Evolutionary conservation across 2,329 filamentous ascomycete genomes (phyloP).

Genomic region (Penicillium sumatraense): DNA sequence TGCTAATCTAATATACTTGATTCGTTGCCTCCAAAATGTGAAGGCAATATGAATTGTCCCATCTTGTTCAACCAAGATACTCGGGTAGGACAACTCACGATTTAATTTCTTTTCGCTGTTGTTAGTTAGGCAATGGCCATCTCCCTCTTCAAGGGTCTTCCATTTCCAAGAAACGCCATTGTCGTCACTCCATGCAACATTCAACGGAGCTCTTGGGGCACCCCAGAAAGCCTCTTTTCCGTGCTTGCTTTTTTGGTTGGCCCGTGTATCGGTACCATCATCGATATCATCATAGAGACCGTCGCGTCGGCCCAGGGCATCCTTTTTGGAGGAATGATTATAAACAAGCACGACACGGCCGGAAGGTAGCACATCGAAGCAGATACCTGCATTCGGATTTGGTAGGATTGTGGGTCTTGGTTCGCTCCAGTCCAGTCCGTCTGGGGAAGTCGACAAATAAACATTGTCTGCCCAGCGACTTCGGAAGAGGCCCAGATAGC

Average conservation of each 20-base stretch:
- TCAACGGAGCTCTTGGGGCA: conserved; percentile 37
- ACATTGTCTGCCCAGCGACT: conserved; percentile 53
- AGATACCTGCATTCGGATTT: conserved; percentile 52
- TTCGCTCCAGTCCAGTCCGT: conserved; percentile 46
- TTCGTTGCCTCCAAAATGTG: conserved; percentile 50
- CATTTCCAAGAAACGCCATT: conserved; percentile 44
- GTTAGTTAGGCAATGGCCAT: conserved; percentile 54
- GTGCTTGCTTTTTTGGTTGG: conserved; percentile 42
- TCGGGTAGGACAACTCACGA: conserved; percentile 51
- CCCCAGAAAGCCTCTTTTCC: conserved; percentile 52
- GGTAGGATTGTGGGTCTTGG: conserved; percentile 43
- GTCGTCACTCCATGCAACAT: conserved; percentile 36
- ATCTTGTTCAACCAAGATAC: conserved; percentile 38
- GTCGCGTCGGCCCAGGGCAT: conserved; percentile 40
- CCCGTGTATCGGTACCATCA: conserved; percentile 44
- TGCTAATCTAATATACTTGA: conserved; percentile 44
- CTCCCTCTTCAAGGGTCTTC: conserved; percentile 49
- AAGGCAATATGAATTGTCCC: conserved; percentile 45
- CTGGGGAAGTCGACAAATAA: conserved; percentile 46
- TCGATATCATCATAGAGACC: conserved; percentile 54
- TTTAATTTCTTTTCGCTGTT: conserved; percentile 49
- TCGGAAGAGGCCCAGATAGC: conserved; percentile 47
- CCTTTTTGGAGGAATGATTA: conserved; percentile 44
- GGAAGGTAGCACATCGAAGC: conserved; percentile 43
- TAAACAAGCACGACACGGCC: conserved; percentile 46